phyloP scores from a whole-genome alignment of 192 early-diverging fungal species.

The Mycoemilia scoparia region DNA sequence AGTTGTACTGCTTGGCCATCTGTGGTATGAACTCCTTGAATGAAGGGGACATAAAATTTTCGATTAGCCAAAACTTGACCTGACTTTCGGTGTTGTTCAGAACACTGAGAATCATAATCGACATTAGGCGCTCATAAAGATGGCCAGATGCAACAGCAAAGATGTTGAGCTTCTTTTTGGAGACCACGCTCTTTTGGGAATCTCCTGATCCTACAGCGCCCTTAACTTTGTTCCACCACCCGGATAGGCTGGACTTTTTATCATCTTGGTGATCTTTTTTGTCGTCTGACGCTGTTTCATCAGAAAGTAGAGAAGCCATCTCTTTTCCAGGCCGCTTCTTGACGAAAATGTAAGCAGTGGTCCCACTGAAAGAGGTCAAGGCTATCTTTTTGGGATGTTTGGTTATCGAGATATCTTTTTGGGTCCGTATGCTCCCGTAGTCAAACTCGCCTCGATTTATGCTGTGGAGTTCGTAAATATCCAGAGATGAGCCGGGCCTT shows the following conservation, averaged over 20 bases:
- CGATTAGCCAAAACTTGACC: slow-evolving; percentile 98
- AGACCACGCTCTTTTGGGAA: not conserved
- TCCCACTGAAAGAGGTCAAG: slow-evolving; percentile 63
- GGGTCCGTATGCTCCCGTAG: slow-evolving; percentile 10
- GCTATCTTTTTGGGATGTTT: slow-evolving; percentile 29
- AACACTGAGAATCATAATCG: slow-evolving; percentile 93
- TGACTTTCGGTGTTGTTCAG: slow-evolving; percentile 67
- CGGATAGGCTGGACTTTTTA: no score
- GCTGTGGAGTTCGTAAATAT: slow-evolving; percentile 52
- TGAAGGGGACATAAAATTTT: slow-evolving; percentile 89
- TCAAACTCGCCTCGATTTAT: slow-evolving; percentile 16
- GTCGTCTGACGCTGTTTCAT: slow-evolving; percentile 4
- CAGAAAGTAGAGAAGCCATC: slow-evolving; percentile 43
- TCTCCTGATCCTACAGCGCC: slow-evolving; percentile 4
- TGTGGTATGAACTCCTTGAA: slow-evolving; percentile 89
- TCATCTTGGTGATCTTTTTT: no score
- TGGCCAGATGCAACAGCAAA: slow-evolving; percentile 98
- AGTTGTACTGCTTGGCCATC: slow-evolving; percentile 67
- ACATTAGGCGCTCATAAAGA: slow-evolving; percentile 91
- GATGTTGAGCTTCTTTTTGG: slow-evolving; percentile 59
- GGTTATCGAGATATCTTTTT: slow-evolving; percentile 4
- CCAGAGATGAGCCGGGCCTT: slow-evolving; percentile 59
- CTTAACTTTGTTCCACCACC: slow-evolving; percentile 21
- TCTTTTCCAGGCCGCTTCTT: slow-evolving; percentile 68
- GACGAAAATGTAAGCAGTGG: slow-evolving; percentile 65